Percentiles rank a stretch among this genome's conserved stretches.
Evolutionary conservation across 1,139 yeast species (phyloP).

Genomic region (Debaryomycetaceae sp.): DNA sequence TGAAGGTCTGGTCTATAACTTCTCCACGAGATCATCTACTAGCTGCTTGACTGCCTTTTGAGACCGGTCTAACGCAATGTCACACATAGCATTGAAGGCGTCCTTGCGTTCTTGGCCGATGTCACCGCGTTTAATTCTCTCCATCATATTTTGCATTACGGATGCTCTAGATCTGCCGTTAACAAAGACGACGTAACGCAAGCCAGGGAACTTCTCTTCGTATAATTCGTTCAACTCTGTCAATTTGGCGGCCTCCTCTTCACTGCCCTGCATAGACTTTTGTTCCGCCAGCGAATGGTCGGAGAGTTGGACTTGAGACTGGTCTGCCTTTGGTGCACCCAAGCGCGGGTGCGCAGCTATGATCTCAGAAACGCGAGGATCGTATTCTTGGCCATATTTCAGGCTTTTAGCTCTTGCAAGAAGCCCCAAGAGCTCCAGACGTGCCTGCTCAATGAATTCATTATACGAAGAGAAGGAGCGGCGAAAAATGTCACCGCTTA

Average conservation of each 20-base stretch:
- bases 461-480: conserved; percentile 28
- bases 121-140: conserved; percentile 53
- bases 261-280: conserved; percentile 46
- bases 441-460: conserved; percentile 48
- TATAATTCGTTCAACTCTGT: conserved; percentile 54
- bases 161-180: conserved; percentile 69
- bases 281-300: conserved; percentile 71
- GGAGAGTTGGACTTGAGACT: conserved; percentile 42
- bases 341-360: conserved; percentile 89
- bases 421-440: conserved; percentile 33
- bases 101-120: conserved; percentile 52
- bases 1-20: not conserved
- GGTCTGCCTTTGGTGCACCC: conserved; percentile 49
- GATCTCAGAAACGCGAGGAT: conserved; percentile 41
- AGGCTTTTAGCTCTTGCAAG: conserved; percentile 19
- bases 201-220: conserved; percentile 72
- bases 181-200: conserved; percentile 86
- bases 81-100: conserved; percentile 84
- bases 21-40: conserved; percentile 16
- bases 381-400: conserved; percentile 14
- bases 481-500: conserved; percentile 24
- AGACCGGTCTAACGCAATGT: conserved; percentile 83
- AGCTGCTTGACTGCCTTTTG: too few relatives aligned
- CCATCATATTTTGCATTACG: conserved; percentile 63
- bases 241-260: conserved; percentile 45